Base-by-base conservation (phyloP, 2,329 filamentous ascomycete species). In the Trichoderma harzianum region DNA sequence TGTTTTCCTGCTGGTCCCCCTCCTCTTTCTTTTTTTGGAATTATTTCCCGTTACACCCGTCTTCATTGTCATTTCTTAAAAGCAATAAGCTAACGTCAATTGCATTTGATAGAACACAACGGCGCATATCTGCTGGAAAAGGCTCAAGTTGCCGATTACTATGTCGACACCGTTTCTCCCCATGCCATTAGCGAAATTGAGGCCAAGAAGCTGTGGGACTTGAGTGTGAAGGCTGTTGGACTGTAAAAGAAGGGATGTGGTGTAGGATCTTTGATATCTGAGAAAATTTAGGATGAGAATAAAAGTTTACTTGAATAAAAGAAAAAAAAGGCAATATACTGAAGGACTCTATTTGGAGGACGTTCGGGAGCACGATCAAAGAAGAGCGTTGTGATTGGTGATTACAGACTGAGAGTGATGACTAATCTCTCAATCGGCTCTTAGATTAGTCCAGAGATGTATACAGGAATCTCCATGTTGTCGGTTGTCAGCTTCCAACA, bases 141-240 rank as follows among this genome's bases (percentile, higher is more conserved):
- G 14, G 66, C 55, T 34, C 79, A 80, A 24, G 74, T 82, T 2
- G 75, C 76, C 0, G 78, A 80, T 55, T 79, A 79, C 3, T 77
- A 75, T 21, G 64, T 74, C 7, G 77, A 82, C 28, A 76, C 75
- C 0, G 72, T 78, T 43, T 78, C 75, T 60, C 74, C 78, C 12
- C 80, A 79, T 78, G 80, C 74, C 0, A 78, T 77, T n/a, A 78
- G 77, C 58, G 16, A 71, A 2, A 18, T 80, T 8, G 79, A 81
- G 63, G 84, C 85, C 0, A 81, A 83, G 72, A 83, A 75, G 76
- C 76, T 86, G 47, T 87, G 85, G 85, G 78, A 78, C 57, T 57
- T 85, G 61, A 85, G 82, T n/a, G 83, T 85, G 78, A 76, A 83
- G 74, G 74, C 86, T 63, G 83, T 86, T n/a, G 80, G 78, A 0